Base-by-base conservation (phyloP, 257 asterid genomes). In the Galeopsis tetrahit region DNA sequence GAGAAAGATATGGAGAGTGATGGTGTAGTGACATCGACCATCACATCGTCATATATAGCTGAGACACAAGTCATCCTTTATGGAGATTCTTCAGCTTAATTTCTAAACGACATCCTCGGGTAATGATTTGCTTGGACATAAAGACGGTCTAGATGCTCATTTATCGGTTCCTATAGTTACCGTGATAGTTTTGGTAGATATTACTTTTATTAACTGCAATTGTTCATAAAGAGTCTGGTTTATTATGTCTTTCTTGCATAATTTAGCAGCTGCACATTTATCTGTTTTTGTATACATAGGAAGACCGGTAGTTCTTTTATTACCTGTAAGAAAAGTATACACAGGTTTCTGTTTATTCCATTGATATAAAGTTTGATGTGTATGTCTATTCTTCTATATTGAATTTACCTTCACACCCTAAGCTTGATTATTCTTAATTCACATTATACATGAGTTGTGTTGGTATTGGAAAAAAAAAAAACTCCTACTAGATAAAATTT, bases 1-100 rank as follows among this genome's bases (percentile, higher is more conserved):
- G 85, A 87, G 90, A 75, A 92, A 92, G 88, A 88, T 92, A 66
- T 85, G 92, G 91, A 83, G 85, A 77, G 89, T 86, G 69, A 79
- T 92, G 82, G 63, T 92, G 70, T 90, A 88, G 85, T 44, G 15
- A 39, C 64, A 59, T 51, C n/a, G 38, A 38, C 70, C 77, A 4
- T 65, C 75, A 46, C 48, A 58, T 8, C 66, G 13, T 69, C 70
- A 15, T 21, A 21, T 21, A 21, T 44, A 57, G 58, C 77, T 56
- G 72, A 74, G 61, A 63, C 69, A 17, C 28, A 58, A 67, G 35
- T 14, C 61, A 46, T 67, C 46, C 63, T 71, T 36, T 34, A 63
- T 33, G 68, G 38, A 63, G 55, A 69, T 74, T 78, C 66, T 70
- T 77, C 69, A 43, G 72, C 80, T 61, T 55, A 59, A 44, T 33